Evolutionary conservation across 2,329 filamentous ascomycete species (phyloP).

Genomic region (Colletotrichum spinosum): DNA sequence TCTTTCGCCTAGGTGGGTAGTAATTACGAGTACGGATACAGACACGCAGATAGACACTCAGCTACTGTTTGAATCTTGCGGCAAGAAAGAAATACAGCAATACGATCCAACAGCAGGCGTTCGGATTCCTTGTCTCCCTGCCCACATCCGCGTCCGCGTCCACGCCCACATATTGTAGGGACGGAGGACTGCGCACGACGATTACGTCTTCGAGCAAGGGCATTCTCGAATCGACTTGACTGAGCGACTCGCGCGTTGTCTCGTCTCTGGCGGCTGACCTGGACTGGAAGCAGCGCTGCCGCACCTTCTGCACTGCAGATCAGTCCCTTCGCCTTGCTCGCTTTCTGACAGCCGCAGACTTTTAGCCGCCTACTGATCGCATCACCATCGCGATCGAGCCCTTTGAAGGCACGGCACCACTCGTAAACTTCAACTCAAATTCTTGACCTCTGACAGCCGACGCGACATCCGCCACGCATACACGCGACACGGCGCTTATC

Average conservation of each 20-base stretch:
- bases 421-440: neutral
- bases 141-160: too few relatives aligned
- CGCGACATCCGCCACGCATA: conserved; percentile 11
- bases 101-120: too few relatives aligned
- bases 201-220: neutral
- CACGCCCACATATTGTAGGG: neutral
- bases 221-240: neutral
- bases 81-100: too few relatives aligned
- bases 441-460: conserved; percentile 17
- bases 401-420: neutral
- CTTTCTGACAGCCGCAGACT: conserved; percentile 17
- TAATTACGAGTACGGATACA: too few relatives aligned
- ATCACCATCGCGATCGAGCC: conserved; percentile 8
- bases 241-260: conserved; percentile 31
- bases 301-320: conserved; percentile 29
- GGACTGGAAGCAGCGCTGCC: neutral
- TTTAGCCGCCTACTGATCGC: conserved; percentile 23
- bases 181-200: neutral
- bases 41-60: too few relatives aligned
- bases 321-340: conserved; percentile 2
- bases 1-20: too few relatives aligned
- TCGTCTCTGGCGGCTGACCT: conserved; percentile 25
- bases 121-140: too few relatives aligned
- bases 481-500: conserved; percentile 26
- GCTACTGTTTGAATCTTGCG: too few relatives aligned